Evolutionary conservation across 164 flowering plant species (phyloP), one percentile per base, ranked within the genome.

Genomic region (Nymphaea colorata): DNA sequence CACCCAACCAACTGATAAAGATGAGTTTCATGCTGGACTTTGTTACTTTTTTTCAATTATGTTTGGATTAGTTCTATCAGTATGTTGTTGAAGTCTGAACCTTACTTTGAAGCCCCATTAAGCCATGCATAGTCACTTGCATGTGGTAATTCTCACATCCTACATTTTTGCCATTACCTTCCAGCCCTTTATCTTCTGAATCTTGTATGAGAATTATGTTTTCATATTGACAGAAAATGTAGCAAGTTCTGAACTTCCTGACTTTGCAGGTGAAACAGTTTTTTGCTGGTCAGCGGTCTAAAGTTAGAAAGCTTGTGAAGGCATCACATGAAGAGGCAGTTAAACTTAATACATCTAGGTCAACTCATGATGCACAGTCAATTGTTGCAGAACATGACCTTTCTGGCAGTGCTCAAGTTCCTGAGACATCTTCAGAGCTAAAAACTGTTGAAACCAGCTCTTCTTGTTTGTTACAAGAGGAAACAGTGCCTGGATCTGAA

Each of bases 261-360:
- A 11, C 6, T 59, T 57, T 70, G 44, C 72, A 95, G 99, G 96
- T 90, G 74, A 85, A 88, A 45, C 97, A 95, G 11, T 95, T 83
- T 75, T 95, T 95, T 79, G 74, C 80, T 55, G 78, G 85, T 78
- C 99, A 92, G 74, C 87, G 91, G 41, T 65, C 93, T 47, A 85
- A 96, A 77, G 93, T 95, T 66, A 85, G 96, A 76, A 88, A 77
- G 68, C 68, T 82, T 67, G 90, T 83, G 7, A 82, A 87, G 16
- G 64, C 86, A 67, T 80, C 96, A 43, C 81, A 81, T 70, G 97
- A 90, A 75, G 86, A 82, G 76, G 85, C 84, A 15, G 68, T 71
- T 64, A 80, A 67, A 72, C 74, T 83, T 47, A 71, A 68, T 64
- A 61, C 69, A 43, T 41, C 68, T 66, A 68, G 72, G 65, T 76